Base-by-base conservation (phyloP, 805 yeast species). In the Candida peoriensis region DNA sequence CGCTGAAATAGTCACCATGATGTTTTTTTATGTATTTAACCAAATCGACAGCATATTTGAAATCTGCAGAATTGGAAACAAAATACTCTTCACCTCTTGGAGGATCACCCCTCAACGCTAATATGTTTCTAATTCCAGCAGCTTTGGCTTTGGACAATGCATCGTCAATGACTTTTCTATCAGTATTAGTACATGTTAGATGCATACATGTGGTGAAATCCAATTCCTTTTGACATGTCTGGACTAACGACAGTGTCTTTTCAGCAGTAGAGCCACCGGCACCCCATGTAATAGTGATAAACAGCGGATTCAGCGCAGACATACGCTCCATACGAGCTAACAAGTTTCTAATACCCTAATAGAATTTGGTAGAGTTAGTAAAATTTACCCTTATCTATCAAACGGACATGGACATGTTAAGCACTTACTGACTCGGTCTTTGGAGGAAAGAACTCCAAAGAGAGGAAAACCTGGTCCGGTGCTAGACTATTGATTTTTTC, bases 401-500 rank as follows among this genome's bases (percentile, higher is more conserved):
- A 21, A 13, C 12, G 21, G 11, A 6, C 24, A 12, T 8, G 4
- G 11, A 18, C 5, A 18, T 11, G 13, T 8, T 13, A n/a, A 31
- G 17, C 6, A 50, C 68, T 20, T 41, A 64, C 71, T 3, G 77
- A 66, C 52, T 84, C 89, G 0, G 98, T 93, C 60, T 93, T 88
- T 17, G 99, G 98, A 6, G 99, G 98, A 64, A 93, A 93, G 59
- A 93, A 93, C 66, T 93, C 99, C 49, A 88, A 72, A 8, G 97
- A 89, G 48, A 86, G 76, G 55, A 79, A 85, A 34, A 71, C 72
- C 48, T 74, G 80, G 52, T 66, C 75, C 14, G 64, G 66, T 39
- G 56, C 58, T 42, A 77, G 61, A 1, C 62, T 53, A 26, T 60
- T 55, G 38, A 84, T 70, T 54, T 71, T 70, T 27, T 81, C 84